Evolutionary conservation across 495 filamentous ascomycete species (phyloP).

Genomic region (Collariella sp.): DNA sequence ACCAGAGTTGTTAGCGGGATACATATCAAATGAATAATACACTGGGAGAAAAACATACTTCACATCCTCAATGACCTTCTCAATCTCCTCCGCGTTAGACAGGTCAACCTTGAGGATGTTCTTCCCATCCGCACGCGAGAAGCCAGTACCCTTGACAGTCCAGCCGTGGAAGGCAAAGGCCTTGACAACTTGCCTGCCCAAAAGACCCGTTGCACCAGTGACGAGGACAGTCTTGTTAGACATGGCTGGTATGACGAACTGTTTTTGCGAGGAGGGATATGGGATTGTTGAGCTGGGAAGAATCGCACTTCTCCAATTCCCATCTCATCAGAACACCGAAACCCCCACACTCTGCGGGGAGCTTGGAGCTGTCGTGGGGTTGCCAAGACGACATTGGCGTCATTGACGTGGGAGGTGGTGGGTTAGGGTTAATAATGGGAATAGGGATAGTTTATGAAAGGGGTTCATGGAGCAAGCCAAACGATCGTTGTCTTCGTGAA

Average conservation of each 20-base stretch:
- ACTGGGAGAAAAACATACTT: constrained; percentile 40
- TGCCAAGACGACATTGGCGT: not conserved
- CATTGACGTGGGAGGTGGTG: not conserved
- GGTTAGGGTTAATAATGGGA: not conserved
- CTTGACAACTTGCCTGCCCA: constrained; percentile 72
- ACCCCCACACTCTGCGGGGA: not conserved
- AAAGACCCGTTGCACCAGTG: constrained; percentile 77
- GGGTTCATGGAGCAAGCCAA: not conserved
- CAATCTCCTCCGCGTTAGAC: constrained; percentile 51
- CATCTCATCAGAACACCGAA: not conserved
- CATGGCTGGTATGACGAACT: constrained; percentile 8
- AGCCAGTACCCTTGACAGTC: constrained; percentile 74
- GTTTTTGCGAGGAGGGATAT: not conserved
- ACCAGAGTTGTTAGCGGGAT: not conserved
- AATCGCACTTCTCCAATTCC: not conserved
- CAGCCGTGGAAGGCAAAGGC: constrained; percentile 63
- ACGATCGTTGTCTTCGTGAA: not conserved
- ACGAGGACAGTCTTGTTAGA: constrained; percentile 53
- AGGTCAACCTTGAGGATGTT: constrained; percentile 71
- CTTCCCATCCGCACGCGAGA: constrained; percentile 60
- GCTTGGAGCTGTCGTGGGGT: constrained; percentile 7
- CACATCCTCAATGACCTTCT: constrained; percentile 50
- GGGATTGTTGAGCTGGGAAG: not conserved
- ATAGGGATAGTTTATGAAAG: not conserved
- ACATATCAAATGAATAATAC: not conserved